Evolutionary conservation across 352 stramenopile genomes (phyloP).

Genomic region (Phytophthora melonis): DNA sequence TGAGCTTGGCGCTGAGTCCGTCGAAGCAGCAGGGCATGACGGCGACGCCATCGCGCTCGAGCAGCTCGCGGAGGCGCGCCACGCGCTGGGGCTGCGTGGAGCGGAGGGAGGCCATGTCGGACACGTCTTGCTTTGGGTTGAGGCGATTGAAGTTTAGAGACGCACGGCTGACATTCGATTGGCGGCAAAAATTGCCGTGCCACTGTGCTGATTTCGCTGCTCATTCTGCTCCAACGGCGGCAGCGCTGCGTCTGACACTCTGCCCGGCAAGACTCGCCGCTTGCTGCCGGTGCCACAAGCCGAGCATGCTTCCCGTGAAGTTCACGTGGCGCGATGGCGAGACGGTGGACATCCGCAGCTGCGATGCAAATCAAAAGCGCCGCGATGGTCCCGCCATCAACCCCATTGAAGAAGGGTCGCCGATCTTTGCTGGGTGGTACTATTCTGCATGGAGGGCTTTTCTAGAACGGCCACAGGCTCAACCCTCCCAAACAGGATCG

Average conservation of each 20-base stretch:
- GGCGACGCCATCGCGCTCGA: conserved; percentile 67
- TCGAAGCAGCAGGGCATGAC: conserved; percentile 93
- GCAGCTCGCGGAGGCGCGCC: conserved; percentile 56
- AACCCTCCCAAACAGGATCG: background rate
- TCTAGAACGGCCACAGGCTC: background rate
- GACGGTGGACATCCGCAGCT: background rate
- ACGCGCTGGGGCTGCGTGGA: conserved; percentile 58
- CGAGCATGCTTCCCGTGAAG: background rate
- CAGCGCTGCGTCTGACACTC: background rate
- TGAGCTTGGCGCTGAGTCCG: conserved; percentile 89
- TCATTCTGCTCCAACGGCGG: background rate
- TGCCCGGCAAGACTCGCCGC: no score
- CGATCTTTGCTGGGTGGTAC: conserved; percentile 22
- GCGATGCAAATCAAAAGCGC: conserved; percentile 25
- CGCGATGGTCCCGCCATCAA: background rate
- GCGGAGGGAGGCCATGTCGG: background rate
- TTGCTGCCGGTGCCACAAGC: background rate
- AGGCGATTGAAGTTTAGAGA: conserved; percentile 13
- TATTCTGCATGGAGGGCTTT: conserved; percentile 11
- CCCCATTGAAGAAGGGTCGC: conserved; percentile 28
- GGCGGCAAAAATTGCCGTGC: conserved; percentile 5
- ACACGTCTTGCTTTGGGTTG: background rate
- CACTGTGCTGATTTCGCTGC: conserved; percentile 1
- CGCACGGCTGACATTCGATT: background rate
- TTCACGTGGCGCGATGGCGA: background rate